Conservation (phyloP, 2,329 filamentous ascomycete genomes). For the Diaporthe citriasiana region DNA sequence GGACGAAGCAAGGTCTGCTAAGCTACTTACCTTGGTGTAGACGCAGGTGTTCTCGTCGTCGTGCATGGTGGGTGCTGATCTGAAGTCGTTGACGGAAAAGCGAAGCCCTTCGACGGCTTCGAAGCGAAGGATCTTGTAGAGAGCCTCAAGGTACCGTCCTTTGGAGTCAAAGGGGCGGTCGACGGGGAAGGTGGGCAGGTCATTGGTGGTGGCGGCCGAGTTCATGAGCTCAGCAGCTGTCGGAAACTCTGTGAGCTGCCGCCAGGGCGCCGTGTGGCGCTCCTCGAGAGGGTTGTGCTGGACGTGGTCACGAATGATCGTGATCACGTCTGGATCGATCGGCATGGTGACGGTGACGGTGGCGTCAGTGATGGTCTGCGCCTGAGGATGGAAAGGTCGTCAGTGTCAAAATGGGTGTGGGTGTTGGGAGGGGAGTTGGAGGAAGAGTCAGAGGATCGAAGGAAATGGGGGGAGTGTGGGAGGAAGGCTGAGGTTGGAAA, state of each 20-base stretch:
- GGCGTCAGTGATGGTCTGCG: not conserved
- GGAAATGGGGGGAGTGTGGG: not conserved
- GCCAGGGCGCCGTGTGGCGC: conserved; percentile 43
- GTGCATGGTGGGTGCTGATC: conserved; percentile 63
- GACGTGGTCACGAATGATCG: conserved; percentile 35
- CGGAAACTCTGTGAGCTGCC: conserved; percentile 66
- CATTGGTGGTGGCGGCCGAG: conserved; percentile 45
- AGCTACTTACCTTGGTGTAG: conserved; percentile 74
- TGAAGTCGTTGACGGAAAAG: conserved; percentile 72
- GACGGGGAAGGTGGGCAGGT: conserved; percentile 67
- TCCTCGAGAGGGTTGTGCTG: not conserved
- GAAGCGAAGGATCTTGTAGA: conserved; percentile 83
- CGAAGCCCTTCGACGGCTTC: conserved; percentile 80
- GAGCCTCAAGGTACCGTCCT: conserved; percentile 76
- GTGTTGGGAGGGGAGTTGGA: not conserved
- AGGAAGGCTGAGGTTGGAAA: too few species aligned
- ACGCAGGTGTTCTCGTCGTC: conserved; percentile 73
- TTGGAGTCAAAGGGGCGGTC: conserved; percentile 71
- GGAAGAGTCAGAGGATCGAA: not conserved
- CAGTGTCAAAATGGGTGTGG: not conserved
- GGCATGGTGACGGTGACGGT: conserved; percentile 1
- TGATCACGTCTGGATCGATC: conserved; percentile 5
- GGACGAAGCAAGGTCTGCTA: not conserved
- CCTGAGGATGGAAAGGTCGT: not conserved
- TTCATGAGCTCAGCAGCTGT: conserved; percentile 65